These are phyloP conservation scores for Neonectria coccinea DNA, from an alignment of 2,329 filamentous ascomycete species.

Conservation along the genomic window DNA sequence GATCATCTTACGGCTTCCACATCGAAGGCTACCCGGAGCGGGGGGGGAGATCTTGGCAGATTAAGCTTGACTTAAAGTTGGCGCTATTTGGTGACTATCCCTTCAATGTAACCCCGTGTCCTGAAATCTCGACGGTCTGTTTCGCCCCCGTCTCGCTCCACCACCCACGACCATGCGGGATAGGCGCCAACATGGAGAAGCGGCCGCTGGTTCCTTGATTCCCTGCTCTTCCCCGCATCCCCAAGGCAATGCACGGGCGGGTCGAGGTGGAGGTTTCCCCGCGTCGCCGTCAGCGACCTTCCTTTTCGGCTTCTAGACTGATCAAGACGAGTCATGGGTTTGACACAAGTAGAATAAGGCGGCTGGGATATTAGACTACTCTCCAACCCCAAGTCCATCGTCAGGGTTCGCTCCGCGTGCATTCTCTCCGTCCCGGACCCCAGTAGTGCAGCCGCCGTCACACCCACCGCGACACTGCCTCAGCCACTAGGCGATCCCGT, in stretches of 20 bases:
- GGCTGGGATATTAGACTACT: background rate
- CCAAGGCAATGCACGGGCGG: no score
- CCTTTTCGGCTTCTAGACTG: background rate
- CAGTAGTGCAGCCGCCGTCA: background rate
- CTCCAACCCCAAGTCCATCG: background rate
- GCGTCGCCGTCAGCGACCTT: background rate
- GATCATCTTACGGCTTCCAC: background rate
- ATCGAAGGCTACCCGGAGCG: background rate
- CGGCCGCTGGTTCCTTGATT: no score
- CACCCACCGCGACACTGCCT: background rate
- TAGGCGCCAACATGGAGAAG: no score
- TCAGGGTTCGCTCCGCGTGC: background rate
- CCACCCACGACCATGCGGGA: no score
- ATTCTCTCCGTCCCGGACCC: background rate
- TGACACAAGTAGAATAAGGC: background rate
- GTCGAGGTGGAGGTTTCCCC: no score
- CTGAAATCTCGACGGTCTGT: no score
- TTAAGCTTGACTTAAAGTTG: conserved; percentile 8
- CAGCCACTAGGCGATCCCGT: no score
- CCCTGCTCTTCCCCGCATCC: no score
- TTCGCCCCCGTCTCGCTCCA: background rate
- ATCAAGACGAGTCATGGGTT: background rate
- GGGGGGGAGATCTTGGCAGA: background rate
- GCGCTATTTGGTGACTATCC: background rate
- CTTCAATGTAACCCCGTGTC: no score